Base-by-base conservation (phyloP, 768 basidiomycete genomes). In the Kwoniella sp. region DNA sequence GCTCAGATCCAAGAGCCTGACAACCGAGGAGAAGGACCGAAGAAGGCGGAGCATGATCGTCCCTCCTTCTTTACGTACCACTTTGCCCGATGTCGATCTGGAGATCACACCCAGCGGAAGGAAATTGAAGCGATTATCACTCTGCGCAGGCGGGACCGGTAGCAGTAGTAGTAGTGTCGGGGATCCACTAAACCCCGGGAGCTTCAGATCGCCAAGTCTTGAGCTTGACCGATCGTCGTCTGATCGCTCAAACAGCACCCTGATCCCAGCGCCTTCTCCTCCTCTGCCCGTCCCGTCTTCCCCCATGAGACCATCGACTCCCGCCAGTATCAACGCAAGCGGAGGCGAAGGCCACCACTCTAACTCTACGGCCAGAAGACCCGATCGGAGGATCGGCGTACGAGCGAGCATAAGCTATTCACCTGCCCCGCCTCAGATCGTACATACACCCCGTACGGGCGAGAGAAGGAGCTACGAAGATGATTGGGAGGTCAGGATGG, bases 371-470 rank as follows among this genome's bases (percentile, higher is more conserved):
- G 41, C 26, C 22, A 62, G 61, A 48, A 20, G 52, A 45, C 47
- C 50, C 3, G 58, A 60, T 29, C 45, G 58, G 5, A 47, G 58
- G 45, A 64, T 64, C 55, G 66, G 66, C 4, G 54, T 57, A 28
- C 28, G 66, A 53, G 55, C 52, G 25, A 73, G 72, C 63, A 76
- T 76, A 41, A 63, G 61, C 23, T 76, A 76, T 68, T 70, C 70
- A 13, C 66, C 67, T 20, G 63, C 72, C 7, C 60, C 63, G 29
- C 31, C 28, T 48, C 50, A 22, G 28, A 55, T 31, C 23, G 53
- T 28, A 31, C 30, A 12, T 17, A 55, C 51, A 37, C 51, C 57
- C 26, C 26, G 51, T 31, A 34, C 38, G 15, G 37, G 55, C 23
- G 55, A 51, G 34, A 57, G 67, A 50, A 57, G 66, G 28, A 31